Evolutionary conservation across 371 early-diverging fungal genomes (phyloP), one percentile per base, ranked within the genome.

Genomic region (Mortierella sp.): DNA sequence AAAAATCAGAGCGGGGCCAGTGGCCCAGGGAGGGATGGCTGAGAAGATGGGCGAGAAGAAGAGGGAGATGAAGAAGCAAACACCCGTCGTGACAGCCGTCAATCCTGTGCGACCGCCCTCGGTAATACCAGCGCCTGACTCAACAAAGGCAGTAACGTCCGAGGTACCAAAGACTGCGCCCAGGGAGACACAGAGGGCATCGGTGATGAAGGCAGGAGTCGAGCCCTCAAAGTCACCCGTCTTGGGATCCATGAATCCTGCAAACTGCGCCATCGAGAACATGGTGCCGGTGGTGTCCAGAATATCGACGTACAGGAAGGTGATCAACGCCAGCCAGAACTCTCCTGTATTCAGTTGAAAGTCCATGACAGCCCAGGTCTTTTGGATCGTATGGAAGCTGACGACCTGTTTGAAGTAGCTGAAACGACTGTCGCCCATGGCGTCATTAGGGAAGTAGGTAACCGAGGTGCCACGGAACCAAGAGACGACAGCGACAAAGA

Each of bases 1-100:
- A 46, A 93, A 82, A 75, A 96, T 92, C 76, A 96, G 88, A 6
- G 96, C 96, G 1, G 95, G 95, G 6, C 95, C 95, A 2, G 95
- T 95, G 11, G 95, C 94, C 95, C 95, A 95, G 3, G 95, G 95
- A 51, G 96, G 96, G 88, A 96, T 93, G 72, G 93, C 91, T 16
- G 95, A 95, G 83, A 95, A 95, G 87, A 96, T 94, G 41, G 96
- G 96, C 18, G 96, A 94, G 75, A 96, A 95, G 90, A 96, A 95
- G 68, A 96, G 90, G 54, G 93, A 90, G 65, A 96, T 87, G 77
- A 95, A 93, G 91, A 96, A 95, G 75, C 93, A 92, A 81, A 95
- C 87, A 18, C 91, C 93, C 27, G 92, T 89, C 10, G 92, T 88
- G 38, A 96, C 88, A 29, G 95, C 94, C 16, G 95, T 94, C 68